Conservation (phyloP, 345 rosid species). For the Viola odorata region DNA sequence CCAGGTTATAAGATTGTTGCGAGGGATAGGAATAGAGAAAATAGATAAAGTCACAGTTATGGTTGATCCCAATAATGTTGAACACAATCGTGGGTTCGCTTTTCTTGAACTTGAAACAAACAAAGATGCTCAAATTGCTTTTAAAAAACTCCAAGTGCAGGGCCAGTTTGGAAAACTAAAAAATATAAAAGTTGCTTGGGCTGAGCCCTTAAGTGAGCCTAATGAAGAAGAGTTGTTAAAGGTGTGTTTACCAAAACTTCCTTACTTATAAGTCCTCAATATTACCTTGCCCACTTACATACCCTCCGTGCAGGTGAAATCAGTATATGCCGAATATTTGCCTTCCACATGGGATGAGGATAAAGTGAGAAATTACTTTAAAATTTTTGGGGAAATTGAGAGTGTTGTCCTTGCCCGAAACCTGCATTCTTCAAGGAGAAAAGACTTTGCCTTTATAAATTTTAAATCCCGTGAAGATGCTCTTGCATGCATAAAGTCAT, state of each 20-base stretch:
- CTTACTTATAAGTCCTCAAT: neutral
- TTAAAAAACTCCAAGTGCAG: slow-evolving; percentile 24
- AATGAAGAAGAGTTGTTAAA: slow-evolving; percentile 30
- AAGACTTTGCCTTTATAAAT: slow-evolving; percentile 31
- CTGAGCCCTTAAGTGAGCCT: slow-evolving; percentile 28
- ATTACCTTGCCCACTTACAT: neutral
- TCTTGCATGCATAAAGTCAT: slow-evolving; percentile 24
- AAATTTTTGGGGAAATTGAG: slow-evolving; percentile 32
- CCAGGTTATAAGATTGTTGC: slow-evolving; percentile 24
- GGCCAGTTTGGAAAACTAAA: slow-evolving; percentile 14
- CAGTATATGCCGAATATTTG: slow-evolving; percentile 29
- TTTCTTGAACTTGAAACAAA: slow-evolving; percentile 29
- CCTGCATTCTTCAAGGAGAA: slow-evolving; percentile 29
- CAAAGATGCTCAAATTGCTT: slow-evolving; percentile 30
- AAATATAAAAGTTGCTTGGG: slow-evolving; percentile 30
- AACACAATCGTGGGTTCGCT: slow-evolving; percentile 29
- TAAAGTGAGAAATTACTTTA: slow-evolving; percentile 22
- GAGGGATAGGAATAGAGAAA: slow-evolving; percentile 24
- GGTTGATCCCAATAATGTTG: slow-evolving; percentile 22
- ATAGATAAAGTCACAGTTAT: slow-evolving; percentile 28
- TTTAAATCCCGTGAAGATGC: slow-evolving; percentile 24
- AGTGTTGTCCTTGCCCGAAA: slow-evolving; percentile 26
- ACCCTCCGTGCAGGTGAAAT: slow-evolving; percentile 23
- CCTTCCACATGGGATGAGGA: slow-evolving; percentile 32
- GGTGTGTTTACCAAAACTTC: slow-evolving; percentile 15